phyloP scores from a whole-genome alignment of 352 stramenopile genomes.

The Phytopythium litorale region DNA sequence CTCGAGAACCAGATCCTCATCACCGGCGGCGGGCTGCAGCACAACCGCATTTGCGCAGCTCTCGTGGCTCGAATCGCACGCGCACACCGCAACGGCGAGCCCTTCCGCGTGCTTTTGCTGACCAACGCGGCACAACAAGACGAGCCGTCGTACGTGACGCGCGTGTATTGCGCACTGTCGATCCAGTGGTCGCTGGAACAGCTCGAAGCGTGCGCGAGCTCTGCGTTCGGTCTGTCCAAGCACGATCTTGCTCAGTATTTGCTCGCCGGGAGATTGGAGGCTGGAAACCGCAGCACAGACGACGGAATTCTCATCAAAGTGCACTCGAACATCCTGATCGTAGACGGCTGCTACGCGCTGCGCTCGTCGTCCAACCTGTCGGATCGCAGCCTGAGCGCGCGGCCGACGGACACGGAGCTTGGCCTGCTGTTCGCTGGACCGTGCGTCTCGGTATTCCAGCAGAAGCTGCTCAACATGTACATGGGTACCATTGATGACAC shows the following conservation, averaged over 20 bases:
- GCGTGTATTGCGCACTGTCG: constrained; percentile 73
- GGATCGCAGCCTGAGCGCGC: constrained; percentile 64
- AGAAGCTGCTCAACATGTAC: constrained; percentile 72
- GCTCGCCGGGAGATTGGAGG: constrained; percentile 43
- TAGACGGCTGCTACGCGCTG: constrained; percentile 62
- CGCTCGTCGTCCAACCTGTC: constrained; percentile 74
- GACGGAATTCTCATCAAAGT: constrained; percentile 62
- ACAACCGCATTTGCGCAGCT: constrained; percentile 69
- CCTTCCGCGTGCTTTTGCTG: constrained; percentile 62
- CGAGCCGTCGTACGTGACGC: constrained; percentile 66
- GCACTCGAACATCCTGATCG: constrained; percentile 79
- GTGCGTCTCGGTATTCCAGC: constrained; percentile 42
- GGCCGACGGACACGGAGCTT: constrained; percentile 69
- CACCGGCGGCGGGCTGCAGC: constrained; percentile 59
- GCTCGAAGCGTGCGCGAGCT: constrained; percentile 40
- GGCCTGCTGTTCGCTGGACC: constrained; percentile 52
- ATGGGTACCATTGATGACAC: constrained; percentile 24
- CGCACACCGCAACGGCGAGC: constrained; percentile 25
- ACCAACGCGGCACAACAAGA: constrained; percentile 78
- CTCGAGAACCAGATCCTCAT: constrained; percentile 84
- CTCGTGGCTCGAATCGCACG: constrained; percentile 49
- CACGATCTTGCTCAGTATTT: constrained; percentile 41
- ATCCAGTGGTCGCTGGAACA: constrained; percentile 79
- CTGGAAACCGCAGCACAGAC: neutral
- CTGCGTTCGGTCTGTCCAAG: constrained; percentile 34